Evolutionary conservation across 345 rosid species (phyloP).

Genomic region (Salix brachista): DNA sequence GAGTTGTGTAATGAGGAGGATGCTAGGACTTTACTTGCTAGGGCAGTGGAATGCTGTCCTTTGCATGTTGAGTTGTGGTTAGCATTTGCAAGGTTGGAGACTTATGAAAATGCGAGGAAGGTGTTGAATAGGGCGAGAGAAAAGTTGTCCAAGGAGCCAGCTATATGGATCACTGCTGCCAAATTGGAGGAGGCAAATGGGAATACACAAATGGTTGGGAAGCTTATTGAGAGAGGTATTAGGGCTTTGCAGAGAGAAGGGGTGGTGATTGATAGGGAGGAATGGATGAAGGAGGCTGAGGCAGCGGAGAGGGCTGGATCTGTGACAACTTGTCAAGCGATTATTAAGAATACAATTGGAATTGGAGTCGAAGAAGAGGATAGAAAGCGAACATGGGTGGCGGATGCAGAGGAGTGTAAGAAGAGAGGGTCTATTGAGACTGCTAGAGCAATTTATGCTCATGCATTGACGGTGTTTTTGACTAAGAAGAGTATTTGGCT

Average conservation of each 20-base stretch:
- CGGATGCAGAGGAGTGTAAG: conserved; percentile 96
- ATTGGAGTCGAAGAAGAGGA: conserved; percentile 95
- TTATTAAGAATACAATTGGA: conserved; percentile 67
- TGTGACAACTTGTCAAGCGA: conserved; percentile 79
- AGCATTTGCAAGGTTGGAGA: conserved; percentile 83
- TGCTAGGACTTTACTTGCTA: conserved; percentile 69
- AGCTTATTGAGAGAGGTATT: conserved; percentile 88
- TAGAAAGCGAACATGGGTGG: conserved; percentile 97
- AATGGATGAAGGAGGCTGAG: conserved; percentile 95
- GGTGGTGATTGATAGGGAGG: conserved; percentile 75
- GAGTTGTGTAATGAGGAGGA: conserved; percentile 73
- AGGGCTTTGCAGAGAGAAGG: conserved; percentile 85
- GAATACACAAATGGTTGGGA: conserved; percentile 66
- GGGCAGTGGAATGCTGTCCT: conserved; percentile 96
- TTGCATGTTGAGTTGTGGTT: conserved; percentile 84
- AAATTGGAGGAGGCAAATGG: conserved; percentile 94
- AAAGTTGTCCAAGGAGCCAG: conserved; percentile 75
- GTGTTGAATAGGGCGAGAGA: conserved; percentile 73
- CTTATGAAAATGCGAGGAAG: conserved; percentile 67
- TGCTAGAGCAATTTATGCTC: conserved; percentile 83
- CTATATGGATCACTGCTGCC: conserved; percentile 93
- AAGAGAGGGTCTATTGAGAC: conserved; percentile 89
- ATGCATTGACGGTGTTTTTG: conserved; percentile 76
- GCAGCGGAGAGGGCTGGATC: conserved; percentile 84
- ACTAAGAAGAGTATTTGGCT: conserved; percentile 96